These are phyloP conservation scores for Fraxinus latifolia DNA, from an alignment of 305 asterid genomes.

Conservation along the genomic window DNA sequence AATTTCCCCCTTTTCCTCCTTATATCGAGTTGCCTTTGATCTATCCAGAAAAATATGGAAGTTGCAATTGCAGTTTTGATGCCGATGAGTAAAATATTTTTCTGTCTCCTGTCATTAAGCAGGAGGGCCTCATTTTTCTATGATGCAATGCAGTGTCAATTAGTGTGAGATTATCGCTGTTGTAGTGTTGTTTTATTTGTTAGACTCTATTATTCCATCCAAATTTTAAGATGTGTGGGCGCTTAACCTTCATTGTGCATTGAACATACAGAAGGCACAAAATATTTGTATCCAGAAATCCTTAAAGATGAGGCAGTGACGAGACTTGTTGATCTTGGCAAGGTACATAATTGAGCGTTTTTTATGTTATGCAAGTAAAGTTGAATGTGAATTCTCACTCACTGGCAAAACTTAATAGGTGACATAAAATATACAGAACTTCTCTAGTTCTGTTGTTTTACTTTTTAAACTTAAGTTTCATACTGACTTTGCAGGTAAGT, in stretches of 20 bases:
- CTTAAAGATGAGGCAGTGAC: conserved; percentile 75
- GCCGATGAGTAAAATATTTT: neutral
- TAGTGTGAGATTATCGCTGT: neutral
- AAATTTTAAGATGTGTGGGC: neutral
- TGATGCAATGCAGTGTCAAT: neutral
- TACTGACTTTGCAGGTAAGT: conserved; percentile 62
- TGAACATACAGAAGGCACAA: conserved; percentile 36
- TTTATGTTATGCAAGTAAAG: conserved; percentile 6
- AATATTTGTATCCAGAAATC: conserved; percentile 47
- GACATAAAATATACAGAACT: neutral
- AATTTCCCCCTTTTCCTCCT: neutral
- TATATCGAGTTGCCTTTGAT: neutral
- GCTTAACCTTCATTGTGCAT: conserved; percentile 29
- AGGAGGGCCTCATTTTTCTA: neutral
- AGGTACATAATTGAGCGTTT: conserved; percentile 43
- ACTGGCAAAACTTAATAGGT: conserved; percentile 1
- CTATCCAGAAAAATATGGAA: neutral
- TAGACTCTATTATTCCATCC: neutral
- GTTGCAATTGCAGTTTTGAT: neutral
- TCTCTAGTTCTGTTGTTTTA: neutral
- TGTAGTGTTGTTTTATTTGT: neutral
- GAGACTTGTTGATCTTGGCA: conserved; percentile 79
- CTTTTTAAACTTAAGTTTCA: neutral
- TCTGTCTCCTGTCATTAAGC: neutral
- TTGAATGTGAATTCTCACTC: conserved; percentile 5